These are phyloP conservation scores for Peronospora farinosa DNA, from an alignment of 352 stramenopile species.

Conservation along the genomic window DNA sequence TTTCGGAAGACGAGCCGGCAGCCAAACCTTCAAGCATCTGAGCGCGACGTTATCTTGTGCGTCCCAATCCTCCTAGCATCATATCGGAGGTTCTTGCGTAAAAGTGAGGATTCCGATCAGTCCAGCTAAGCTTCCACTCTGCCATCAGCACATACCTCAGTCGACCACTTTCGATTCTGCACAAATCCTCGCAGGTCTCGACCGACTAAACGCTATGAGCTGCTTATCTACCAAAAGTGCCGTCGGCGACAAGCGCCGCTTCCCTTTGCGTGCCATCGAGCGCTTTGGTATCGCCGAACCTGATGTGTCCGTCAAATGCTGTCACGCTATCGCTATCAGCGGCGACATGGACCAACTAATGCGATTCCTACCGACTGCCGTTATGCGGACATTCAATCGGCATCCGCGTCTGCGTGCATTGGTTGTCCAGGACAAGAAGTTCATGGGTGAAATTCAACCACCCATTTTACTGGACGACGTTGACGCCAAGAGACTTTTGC, in stretches of 20 bases:
- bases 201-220: constrained; percentile 9
- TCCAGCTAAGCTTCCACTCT: constrained; percentile 10
- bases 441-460: constrained; percentile 36
- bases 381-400: constrained; percentile 54
- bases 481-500: constrained; percentile 22
- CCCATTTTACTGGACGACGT: constrained; percentile 33
- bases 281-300: constrained; percentile 30
- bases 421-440: constrained; percentile 33
- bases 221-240: constrained; percentile 15
- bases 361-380: constrained; percentile 36
- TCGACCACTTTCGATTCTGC: neutral
- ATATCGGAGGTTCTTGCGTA: constrained; percentile 1
- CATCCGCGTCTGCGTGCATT: constrained; percentile 45
- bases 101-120: constrained; percentile 4
- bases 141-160: neutral
- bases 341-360: constrained; percentile 38
- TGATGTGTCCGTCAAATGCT: constrained; percentile 31
- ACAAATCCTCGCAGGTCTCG: too few relatives aligned
- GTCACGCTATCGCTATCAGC: constrained; percentile 29
- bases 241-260: constrained; percentile 17
- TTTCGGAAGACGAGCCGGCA: constrained; percentile 9
- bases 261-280: constrained; percentile 34
- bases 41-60: too few relatives aligned
- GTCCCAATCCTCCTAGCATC: constrained; percentile 14
- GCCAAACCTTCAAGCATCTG: constrained; percentile 25